phyloP scores from a whole-genome alignment of 1,284 basidiomycete genomes.

The Tilletia indica region DNA sequence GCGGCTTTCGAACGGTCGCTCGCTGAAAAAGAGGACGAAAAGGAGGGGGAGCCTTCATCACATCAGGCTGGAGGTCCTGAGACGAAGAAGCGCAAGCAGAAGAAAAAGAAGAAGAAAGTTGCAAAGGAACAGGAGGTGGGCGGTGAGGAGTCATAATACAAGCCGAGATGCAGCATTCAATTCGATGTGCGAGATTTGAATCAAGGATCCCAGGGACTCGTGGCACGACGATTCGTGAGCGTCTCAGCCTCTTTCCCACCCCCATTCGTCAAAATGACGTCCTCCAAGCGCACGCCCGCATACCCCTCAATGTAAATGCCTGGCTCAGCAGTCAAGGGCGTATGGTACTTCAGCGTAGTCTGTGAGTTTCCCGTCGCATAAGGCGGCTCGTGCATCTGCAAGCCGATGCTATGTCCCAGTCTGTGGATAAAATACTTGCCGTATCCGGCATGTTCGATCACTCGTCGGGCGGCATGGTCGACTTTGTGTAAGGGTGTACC shows the following conservation, averaged over 20 bases:
- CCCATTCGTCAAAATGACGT: constrained; percentile 71
- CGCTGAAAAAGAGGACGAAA: background rate
- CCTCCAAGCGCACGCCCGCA: constrained; percentile 76
- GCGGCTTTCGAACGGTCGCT: constrained; percentile 36
- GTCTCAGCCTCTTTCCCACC: constrained; percentile 59
- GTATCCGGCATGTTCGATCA: constrained; percentile 62
- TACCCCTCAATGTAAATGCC: constrained; percentile 76
- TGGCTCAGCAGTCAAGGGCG: constrained; percentile 79
- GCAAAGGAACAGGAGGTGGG: background rate
- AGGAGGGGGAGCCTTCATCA: background rate
- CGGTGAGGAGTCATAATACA: background rate
- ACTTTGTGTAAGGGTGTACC: constrained; percentile 64
- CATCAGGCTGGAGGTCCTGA: background rate
- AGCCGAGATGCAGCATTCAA: background rate
- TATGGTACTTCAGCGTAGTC: constrained; percentile 63
- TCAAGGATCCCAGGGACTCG: background rate
- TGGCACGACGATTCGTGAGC: constrained; percentile 10
- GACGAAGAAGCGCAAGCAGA: constrained; percentile 1
- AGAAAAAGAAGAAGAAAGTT: constrained; percentile 11
- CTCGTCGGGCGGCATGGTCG: constrained; percentile 68
- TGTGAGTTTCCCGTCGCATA: constrained; percentile 70
- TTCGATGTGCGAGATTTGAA: background rate
- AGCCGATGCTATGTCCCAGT: constrained; percentile 76
- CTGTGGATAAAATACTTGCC: constrained; percentile 74
- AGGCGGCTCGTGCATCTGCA: constrained; percentile 77